phyloP scores from a whole-genome alignment of 169 alveolate species.

The Plasmodium cynomolgi region DNA sequence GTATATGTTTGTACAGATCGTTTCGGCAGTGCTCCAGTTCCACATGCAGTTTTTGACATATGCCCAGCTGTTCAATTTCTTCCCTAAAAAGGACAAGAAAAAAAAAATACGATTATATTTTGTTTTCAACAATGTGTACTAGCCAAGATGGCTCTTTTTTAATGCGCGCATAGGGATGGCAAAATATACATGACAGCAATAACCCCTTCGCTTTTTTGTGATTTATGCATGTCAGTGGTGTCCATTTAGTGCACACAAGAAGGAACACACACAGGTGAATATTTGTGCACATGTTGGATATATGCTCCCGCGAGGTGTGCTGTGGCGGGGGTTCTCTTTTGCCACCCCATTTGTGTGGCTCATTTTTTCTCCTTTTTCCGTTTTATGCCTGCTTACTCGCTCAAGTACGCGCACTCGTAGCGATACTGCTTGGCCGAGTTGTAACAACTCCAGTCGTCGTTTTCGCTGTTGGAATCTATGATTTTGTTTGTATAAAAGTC shows the following conservation, averaged over 20 bases:
- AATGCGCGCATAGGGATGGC: background rate
- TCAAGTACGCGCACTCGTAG: slow-evolving; percentile 77
- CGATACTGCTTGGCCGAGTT: slow-evolving; percentile 83
- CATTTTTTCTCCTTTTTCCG: background rate
- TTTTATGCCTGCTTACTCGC: slow-evolving; percentile 15
- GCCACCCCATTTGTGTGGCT: background rate
- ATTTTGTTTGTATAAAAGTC: slow-evolving; percentile 63
- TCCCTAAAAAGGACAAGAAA: slow-evolving; percentile 24
- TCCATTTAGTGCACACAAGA: background rate
- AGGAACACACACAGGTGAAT: background rate
- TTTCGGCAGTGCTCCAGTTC: slow-evolving; percentile 75
- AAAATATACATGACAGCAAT: background rate
- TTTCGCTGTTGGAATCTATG: slow-evolving; percentile 53
- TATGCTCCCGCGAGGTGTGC: background rate
- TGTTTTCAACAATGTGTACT: background rate
- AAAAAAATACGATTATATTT: background rate
- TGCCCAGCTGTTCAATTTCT: slow-evolving; percentile 65
- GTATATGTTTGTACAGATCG: slow-evolving; percentile 74
- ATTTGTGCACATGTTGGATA: background rate
- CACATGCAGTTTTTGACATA: slow-evolving; percentile 75
- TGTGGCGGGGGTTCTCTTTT: background rate
- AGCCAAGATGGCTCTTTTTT: background rate
- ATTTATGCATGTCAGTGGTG: background rate
- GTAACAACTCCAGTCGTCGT: slow-evolving; percentile 81
- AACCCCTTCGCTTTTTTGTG: background rate